Percentiles rank a stretch among this genome's conserved stretches.
Conservation (phyloP, 169 alveolate species). For the Eimeria necatrix region DNA sequence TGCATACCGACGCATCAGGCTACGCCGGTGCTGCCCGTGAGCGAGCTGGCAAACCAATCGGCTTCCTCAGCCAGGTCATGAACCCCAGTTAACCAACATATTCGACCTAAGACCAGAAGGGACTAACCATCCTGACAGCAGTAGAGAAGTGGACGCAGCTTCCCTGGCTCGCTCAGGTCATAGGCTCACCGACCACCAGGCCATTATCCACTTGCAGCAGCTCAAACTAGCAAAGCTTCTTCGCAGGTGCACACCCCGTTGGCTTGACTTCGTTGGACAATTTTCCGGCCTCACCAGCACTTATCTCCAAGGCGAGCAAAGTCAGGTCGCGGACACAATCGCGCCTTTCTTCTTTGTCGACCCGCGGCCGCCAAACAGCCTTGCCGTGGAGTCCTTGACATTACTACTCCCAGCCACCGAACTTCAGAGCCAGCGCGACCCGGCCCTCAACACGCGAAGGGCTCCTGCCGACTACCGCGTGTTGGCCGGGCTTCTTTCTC, state of each 20-base stretch:
- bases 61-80: conserved; percentile 32
- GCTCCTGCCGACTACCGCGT: too few relatives aligned
- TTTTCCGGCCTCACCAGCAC: neutral
- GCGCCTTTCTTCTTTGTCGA: neutral
- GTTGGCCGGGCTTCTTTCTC: too few relatives aligned
- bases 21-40: neutral
- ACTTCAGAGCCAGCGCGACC: too few relatives aligned
- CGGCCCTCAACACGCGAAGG: too few relatives aligned
- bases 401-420: too few relatives aligned
- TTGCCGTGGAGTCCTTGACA: too few relatives aligned
- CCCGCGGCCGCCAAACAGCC: neutral
- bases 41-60: neutral
- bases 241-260: neutral
- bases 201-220: neutral
- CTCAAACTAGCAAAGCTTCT: neutral
- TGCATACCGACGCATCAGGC: conserved; percentile 11
- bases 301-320: neutral
- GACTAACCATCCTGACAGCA: neutral
- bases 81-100: neutral
- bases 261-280: neutral
- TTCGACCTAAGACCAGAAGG: conserved; percentile 4
- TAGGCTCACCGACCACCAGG: neutral
- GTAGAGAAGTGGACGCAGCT: neutral
- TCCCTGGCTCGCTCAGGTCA: neutral
- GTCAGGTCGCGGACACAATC: neutral